A percentile compares a stretch with the other conserved stretches of the same genome.
Evolutionary conservation across 495 filamentous ascomycete genomes (phyloP).

Genomic region (Penicillium samsonianum): DNA sequence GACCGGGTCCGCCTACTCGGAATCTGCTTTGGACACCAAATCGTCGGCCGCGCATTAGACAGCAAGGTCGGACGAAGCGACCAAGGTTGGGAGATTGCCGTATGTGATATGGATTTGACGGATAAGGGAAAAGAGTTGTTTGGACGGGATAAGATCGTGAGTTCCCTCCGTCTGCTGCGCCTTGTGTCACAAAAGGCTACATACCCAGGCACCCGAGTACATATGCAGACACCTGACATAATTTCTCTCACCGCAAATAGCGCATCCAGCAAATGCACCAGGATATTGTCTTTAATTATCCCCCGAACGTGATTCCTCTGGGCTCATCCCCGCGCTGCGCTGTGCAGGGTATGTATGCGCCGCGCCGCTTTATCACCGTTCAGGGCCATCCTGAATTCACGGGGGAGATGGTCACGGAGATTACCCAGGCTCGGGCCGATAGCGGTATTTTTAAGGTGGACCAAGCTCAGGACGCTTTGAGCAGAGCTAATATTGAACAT

Average conservation of each 20-base stretch:
- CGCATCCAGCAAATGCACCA: conserved; percentile 87
- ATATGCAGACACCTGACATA: conserved; percentile 7
- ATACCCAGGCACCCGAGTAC: background rate
- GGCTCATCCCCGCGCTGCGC: conserved; percentile 66
- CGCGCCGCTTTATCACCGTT: conserved; percentile 67
- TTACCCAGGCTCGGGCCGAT: conserved; percentile 61
- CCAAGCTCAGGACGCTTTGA: conserved; percentile 64
- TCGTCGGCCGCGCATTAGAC: conserved; percentile 75
- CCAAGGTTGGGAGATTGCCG: conserved; percentile 79
- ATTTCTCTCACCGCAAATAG: conserved; percentile 40
- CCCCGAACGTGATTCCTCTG: conserved; percentile 60
- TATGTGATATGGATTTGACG: conserved; percentile 69
- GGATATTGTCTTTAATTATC: conserved; percentile 71
- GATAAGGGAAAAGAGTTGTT: conserved; percentile 72
- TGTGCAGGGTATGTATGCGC: conserved; percentile 80
- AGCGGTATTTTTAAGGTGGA: conserved; percentile 67
- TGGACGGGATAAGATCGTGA: conserved; percentile 65
- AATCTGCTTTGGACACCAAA: conserved; percentile 91
- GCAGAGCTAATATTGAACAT: conserved; percentile 62
- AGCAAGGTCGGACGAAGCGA: conserved; percentile 64
- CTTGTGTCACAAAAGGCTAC: background rate
- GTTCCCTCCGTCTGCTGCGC: conserved; percentile 22
- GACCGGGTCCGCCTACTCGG: conserved; percentile 68
- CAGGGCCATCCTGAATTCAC: conserved; percentile 94
- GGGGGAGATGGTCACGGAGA: conserved; percentile 67